Evolutionary conservation across 768 basidiomycete species (phyloP), one percentile per base, ranked within the genome.

Genomic region (Tremella yokohamensis): DNA sequence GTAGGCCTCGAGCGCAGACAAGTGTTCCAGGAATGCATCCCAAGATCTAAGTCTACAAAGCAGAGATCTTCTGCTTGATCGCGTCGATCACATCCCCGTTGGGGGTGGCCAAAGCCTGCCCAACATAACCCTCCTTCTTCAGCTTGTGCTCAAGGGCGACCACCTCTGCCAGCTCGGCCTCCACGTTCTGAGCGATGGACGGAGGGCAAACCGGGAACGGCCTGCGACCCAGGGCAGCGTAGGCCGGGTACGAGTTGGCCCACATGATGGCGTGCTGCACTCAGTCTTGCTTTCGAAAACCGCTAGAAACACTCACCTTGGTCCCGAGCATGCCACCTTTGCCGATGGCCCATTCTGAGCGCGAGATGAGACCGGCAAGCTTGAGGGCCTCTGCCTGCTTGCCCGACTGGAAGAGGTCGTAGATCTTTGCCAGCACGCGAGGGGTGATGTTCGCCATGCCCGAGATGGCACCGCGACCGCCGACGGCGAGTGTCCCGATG

Each of bases 361-460:
- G 49, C 22, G 37, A 29, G 49, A 58, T 60, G 13, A 54, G 24
- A 2, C 62, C 58, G 16, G 58, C 62, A 15, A 59, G 29, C 50
- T 59, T 47, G 2, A 54, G 2, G 22, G 62, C 62, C 54, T 59
- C 53, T 3, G 52, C 58, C 7, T 12, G 15, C 26, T 52, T 16
- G 18, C 62, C 62, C 19, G 19, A 1, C 20, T 34, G n/a, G 58
- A 20, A 42, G 1, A 63, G 49, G 47, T 63, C 52, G 52, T 25
- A 58, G 16, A 48, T 49, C 37, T 60, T 56, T 19, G 52, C 52
- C 16, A 16, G 25, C n/a, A 29, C 39, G 8, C 62, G 39, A 3
- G 62, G 62, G 8, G 52, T 24, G 20, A 63, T 56, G 34, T 66
- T 66, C 3, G 44, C 58, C 37, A 66, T 56, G 22, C 65, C 65